Evolutionary conservation across 768 basidiomycete species (phyloP), one percentile per base, ranked within the genome.

Genomic region (Russula emetica): DNA sequence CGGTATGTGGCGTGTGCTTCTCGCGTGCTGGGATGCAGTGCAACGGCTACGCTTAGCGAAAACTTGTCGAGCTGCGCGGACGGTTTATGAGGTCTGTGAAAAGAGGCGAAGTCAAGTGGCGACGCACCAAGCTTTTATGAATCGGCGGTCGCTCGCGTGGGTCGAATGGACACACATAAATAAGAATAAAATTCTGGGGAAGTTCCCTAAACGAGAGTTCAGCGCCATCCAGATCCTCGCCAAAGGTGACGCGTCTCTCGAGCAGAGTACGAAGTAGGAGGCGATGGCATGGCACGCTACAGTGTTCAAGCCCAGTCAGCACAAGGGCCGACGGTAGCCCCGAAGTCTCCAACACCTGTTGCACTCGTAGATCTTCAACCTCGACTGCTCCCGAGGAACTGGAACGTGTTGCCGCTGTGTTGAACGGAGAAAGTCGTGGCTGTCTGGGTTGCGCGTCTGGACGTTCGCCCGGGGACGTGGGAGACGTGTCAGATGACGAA

Each of bases 141-240:
- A 93, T 81, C 0, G 76, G 72, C 0, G 92, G 90, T 61, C 86
- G 77, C 71, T 91, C 88, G 52, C 76, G 77, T 1, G 82, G 74
- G 72, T 89, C 83, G 66, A 79, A 76, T 11, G 83, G 80, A 72
- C 88, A 90, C 13, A 94, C 83, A 69, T 86, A 92, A 0, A 93
- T 79, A 63, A 86, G 73, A 40, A 92, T 77, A 70, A 93, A 94
- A 1, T 79, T 82, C 13, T 85, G 79, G 3, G 91, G 89, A 30
- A 88, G 74, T 55, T 79, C 78, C 82, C 83, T 85, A 74, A 67
- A 61, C 0, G 49, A 28, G 16, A 58, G 32, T 44, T 76, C 75
- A 11, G 73, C 68, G 32, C 75, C 69, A 14, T 70, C 57, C 10
- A 63, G 71, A 24, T 76, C 74, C 30, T 72, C 70, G 32, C 82